Conservation (phyloP, 2,329 filamentous ascomycete species). For the Paecilomyces sp. region DNA sequence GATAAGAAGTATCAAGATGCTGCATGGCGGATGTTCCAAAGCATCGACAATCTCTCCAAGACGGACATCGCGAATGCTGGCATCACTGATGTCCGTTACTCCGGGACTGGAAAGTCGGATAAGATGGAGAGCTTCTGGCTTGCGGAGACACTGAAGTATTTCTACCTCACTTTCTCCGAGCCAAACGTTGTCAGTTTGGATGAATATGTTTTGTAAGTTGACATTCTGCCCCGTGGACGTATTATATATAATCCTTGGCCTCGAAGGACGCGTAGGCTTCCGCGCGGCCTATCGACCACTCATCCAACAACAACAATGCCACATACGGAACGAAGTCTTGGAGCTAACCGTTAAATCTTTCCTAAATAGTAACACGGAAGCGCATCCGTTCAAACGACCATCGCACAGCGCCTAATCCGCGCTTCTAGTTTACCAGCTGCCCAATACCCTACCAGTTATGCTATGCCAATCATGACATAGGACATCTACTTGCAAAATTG, state of each 20-base stretch:
- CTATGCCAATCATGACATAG: background rate
- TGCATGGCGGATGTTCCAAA: constrained; percentile 45
- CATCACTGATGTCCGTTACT: constrained; percentile 33
- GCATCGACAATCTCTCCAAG: constrained; percentile 36
- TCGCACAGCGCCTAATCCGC: background rate
- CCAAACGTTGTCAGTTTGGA: constrained; percentile 33
- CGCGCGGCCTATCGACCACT: background rate
- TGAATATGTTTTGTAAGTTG: constrained; percentile 36
- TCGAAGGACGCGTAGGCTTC: background rate
- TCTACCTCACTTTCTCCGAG: constrained; percentile 39
- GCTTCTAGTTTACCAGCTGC: background rate
- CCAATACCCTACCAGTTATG: background rate
- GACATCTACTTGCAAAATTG: background rate
- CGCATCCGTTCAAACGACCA: constrained; percentile 27
- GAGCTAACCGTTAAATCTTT: background rate
- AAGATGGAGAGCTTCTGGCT: constrained; percentile 41
- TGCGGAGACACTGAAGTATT: constrained; percentile 40
- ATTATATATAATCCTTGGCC: background rate
- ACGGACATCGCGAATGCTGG: constrained; percentile 39
- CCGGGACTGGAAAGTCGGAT: constrained; percentile 21
- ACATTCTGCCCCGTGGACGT: background rate
- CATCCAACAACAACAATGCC: background rate
- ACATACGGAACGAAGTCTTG: background rate
- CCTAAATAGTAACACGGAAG: constrained; percentile 30
- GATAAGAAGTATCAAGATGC: constrained; percentile 40